Base-by-base conservation (phyloP, 2,329 filamentous ascomycete genomes). In the Cercospora sp. region DNA sequence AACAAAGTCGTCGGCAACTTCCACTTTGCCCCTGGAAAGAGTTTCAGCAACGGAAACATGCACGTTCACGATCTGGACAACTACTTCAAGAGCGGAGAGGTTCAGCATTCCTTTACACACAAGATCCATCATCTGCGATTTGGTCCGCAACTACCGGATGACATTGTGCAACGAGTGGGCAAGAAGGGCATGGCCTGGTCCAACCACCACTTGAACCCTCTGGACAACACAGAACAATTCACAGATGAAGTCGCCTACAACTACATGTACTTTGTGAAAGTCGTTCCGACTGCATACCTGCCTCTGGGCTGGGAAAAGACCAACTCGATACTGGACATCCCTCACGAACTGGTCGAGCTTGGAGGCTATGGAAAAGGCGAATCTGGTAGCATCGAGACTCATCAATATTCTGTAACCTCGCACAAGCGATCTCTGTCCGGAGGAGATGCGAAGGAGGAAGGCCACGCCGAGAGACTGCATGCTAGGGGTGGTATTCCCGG, bases 1-100 rank as follows among this genome's bases (percentile, higher is more conserved):
- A 99, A 99, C 86, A 99, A 99, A 83, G 95, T 99, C 28, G 87
- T 99, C 64, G 95, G 95, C 66, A 99, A 99, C 84, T 99, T 99
- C 86, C 95, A 99, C 81, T 91, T 99, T 75, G 95, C 96, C 0
- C 95, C 95, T 1, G 95, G 95, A 75, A 92, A 94, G 81, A 94
- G 91, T 79, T 98, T 98, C 86, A 96, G 91, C 80, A 96, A 92
- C 77, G 93, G 93, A 73, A 96, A 97, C 83, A 91, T 98, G 88
- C 95, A 99, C 82, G 92, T 97, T 20, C 95, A 99, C 83, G 96
- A 99, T 78, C 85, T 99, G 71, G 93, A 97, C 80, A 96, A 95
- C 83, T 99, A 97, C 85, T 91, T 93, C 83, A 90, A 94, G 86
- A 23, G 86, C 33, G 85, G 90, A 45, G 65, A 85, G 87, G 63